These are phyloP conservation scores for Psidium guajava DNA, from an alignment of 345 rosid species.

Conservation along the genomic window DNA sequence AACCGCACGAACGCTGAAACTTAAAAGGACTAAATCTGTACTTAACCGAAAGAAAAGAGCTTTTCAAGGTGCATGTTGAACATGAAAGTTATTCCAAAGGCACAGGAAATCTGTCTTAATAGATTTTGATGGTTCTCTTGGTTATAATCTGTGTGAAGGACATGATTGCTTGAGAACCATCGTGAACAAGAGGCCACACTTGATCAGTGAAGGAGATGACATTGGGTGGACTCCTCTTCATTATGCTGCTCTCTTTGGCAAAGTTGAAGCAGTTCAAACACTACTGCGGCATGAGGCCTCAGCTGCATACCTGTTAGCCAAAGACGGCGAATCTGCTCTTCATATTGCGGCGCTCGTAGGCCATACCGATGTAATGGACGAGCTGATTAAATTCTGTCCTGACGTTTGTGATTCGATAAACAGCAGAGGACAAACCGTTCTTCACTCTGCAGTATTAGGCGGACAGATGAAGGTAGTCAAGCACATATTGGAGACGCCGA, in stretches of 20 bases:
- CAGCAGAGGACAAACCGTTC: conserved; percentile 2
- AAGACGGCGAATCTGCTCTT: conserved; percentile 12
- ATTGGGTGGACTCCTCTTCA: conserved; percentile 16
- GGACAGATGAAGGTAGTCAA: background rate
- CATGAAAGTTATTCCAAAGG: background rate
- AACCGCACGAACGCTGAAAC: background rate
- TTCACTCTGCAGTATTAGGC: conserved; percentile 14
- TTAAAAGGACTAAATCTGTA: background rate
- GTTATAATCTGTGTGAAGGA: background rate
- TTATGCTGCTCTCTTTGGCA: conserved; percentile 10
- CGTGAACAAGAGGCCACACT: conserved; percentile 4
- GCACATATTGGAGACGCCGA: background rate
- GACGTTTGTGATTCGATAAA: background rate
- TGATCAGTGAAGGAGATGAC: conserved; percentile 6
- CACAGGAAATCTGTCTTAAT: background rate
- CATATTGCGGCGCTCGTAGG: conserved; percentile 14
- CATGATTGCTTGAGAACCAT: background rate
- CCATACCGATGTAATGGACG: background rate
- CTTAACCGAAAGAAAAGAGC: background rate
- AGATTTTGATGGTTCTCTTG: background rate
- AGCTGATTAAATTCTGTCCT: conserved; percentile 3
- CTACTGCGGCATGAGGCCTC: conserved; percentile 3
- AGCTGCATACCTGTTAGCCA: conserved; percentile 1
- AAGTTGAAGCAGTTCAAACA: background rate
- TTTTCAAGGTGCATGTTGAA: background rate